These are phyloP conservation scores for Myxozyma mucilagina DNA, from an alignment of 805 yeast species.

Conservation along the genomic window DNA sequence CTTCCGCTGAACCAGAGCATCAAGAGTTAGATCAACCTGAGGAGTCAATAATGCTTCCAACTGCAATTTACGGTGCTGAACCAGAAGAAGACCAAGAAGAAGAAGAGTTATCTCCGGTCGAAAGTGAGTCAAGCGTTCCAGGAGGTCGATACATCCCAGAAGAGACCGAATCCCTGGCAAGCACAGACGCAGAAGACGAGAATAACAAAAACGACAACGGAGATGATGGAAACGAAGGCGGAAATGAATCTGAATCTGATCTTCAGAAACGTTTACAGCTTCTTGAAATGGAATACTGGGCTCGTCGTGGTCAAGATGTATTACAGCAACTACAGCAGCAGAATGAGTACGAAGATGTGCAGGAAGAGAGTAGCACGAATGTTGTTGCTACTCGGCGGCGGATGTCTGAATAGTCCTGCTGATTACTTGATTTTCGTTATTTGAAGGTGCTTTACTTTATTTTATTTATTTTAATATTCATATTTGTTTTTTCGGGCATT, in stretches of 20 bases:
- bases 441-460: no score
- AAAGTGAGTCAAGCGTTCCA: slow-evolving; percentile 6
- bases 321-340: slow-evolving; percentile 4
- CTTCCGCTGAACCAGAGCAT: no score
- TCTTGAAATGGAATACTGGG: slow-evolving; percentile 23
- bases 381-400: neutral
- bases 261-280: slow-evolving; percentile 15
- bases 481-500: no score
- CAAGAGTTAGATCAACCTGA: neutral
- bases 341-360: neutral
- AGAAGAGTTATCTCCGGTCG: neutral
- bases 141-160: slow-evolving; percentile 11
- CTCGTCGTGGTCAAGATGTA: slow-evolving; percentile 5
- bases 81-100: neutral
- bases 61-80: neutral
- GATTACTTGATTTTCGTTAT: neutral
- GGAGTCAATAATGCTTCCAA: neutral
- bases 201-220: neutral
- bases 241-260: neutral
- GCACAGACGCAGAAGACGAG: neutral
- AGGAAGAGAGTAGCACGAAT: neutral
- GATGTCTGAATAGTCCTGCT: neutral
- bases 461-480: no score
- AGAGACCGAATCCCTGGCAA: neutral
- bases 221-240: neutral